Conservation (phyloP, 805 yeast species). For the Yamadazyma scolyti region DNA sequence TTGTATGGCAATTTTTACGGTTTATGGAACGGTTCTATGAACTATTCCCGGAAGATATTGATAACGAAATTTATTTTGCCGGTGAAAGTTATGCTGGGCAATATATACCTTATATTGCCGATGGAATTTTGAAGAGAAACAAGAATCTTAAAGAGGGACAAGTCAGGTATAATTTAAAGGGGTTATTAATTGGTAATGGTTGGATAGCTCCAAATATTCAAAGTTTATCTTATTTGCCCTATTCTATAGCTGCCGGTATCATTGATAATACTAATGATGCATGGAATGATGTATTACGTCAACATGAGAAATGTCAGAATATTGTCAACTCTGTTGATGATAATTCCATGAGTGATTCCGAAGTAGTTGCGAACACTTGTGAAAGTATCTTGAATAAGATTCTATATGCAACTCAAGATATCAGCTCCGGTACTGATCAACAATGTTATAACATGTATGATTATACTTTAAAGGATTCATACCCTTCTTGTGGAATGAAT, state of each 20-base stretch:
- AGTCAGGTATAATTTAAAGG: slow-evolving; percentile 46
- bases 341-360: slow-evolving; percentile 16
- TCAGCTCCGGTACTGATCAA: slow-evolving; percentile 25
- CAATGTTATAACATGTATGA: slow-evolving; percentile 85
- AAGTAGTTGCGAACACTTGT: slow-evolving; percentile 36
- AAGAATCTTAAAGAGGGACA: slow-evolving; percentile 11
- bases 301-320: slow-evolving; percentile 61
- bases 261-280: slow-evolving; percentile 38
- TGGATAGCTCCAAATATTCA: slow-evolving; percentile 91
- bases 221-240: slow-evolving; percentile 76
- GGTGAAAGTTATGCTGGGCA: slow-evolving; percentile 99
- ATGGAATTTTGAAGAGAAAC: slow-evolving; percentile 52
- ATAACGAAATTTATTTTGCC: slow-evolving; percentile 69
- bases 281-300: slow-evolving; percentile 39
- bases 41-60: slow-evolving; percentile 67
- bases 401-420: slow-evolving; percentile 27
- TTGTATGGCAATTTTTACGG: slow-evolving; percentile 57
- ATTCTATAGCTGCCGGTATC: slow-evolving; percentile 55
- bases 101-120: slow-evolving; percentile 85
- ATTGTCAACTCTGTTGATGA: slow-evolving; percentile 29
- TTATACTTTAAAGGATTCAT: slow-evolving; percentile 62
- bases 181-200: slow-evolving; percentile 84
- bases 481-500: slow-evolving; percentile 84
- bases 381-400: slow-evolving; percentile 44
- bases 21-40: slow-evolving; percentile 67